Conservation (phyloP, 495 filamentous ascomycete species). For the Penicillium riverlandense region DNA sequence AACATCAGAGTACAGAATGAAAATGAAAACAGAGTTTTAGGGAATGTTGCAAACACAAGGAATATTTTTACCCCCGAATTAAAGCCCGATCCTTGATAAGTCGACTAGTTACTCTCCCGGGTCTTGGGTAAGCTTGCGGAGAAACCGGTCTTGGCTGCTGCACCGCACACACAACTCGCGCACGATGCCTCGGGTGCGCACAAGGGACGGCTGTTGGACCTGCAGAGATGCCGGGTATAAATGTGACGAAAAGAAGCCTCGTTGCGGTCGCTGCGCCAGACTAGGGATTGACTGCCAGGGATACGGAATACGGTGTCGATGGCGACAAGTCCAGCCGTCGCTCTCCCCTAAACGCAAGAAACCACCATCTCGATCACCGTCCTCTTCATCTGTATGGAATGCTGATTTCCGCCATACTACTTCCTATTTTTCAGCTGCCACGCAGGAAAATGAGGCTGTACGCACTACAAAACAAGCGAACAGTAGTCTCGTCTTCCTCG, state of each 20-base stretch:
- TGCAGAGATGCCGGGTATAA: neutral
- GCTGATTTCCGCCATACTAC: neutral
- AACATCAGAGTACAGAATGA: no score
- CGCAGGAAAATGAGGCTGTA: neutral
- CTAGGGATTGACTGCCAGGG: neutral
- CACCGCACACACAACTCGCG: neutral
- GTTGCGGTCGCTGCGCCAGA: neutral
- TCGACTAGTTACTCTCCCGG: no score
- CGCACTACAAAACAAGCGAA: neutral
- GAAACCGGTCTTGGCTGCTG: no score
- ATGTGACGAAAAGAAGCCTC: neutral
- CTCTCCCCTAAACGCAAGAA: neutral
- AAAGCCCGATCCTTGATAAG: no score
- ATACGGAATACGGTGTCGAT: neutral
- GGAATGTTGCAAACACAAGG: no score
- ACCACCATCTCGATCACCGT: neutral
- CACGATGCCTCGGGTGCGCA: neutral
- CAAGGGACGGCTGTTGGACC: neutral
- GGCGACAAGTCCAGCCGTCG: neutral
- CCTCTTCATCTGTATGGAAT: neutral
- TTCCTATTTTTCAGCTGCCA: neutral
- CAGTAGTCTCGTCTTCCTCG: neutral
- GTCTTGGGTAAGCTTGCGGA: no score
- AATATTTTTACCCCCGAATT: no score
- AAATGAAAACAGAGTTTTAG: no score